phyloP scores from a whole-genome alignment of 1,284 basidiomycete genomes.

The Veloporphyrellus conicus region DNA sequence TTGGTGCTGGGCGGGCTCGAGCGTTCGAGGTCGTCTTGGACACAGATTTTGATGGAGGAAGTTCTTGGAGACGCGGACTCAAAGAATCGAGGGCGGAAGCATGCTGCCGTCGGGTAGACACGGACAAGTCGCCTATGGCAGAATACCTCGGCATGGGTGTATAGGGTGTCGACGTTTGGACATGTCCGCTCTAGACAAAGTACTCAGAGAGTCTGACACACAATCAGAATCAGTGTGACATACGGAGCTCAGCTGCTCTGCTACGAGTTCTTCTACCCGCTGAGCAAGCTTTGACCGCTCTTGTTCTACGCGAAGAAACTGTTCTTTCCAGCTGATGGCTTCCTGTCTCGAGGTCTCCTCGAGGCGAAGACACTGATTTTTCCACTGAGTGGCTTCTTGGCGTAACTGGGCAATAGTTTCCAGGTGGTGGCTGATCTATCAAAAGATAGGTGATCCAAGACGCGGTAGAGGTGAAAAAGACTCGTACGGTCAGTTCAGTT shows the following conservation, averaged over 20 bases:
- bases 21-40: constrained; percentile 11
- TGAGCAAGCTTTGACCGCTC: constrained; percentile 53
- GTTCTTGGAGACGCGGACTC: constrained; percentile 15
- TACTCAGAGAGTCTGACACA: constrained; percentile 13
- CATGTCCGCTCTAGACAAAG: constrained; percentile 27
- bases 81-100: constrained; percentile 10
- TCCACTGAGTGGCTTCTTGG: constrained; percentile 64
- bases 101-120: constrained; percentile 20
- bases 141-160: constrained; percentile 26
- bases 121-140: constrained; percentile 10
- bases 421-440: constrained; percentile 52
- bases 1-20: constrained; percentile 11
- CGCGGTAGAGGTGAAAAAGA: constrained; percentile 1
- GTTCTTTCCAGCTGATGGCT: constrained; percentile 63
- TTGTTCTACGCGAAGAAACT: constrained; percentile 62
- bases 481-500: constrained; percentile 52
- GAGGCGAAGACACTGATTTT: constrained; percentile 56
- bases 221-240: constrained; percentile 20
- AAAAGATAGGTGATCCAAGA: background rate
- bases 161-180: constrained; percentile 17
- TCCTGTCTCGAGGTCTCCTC: constrained; percentile 47
- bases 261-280: constrained; percentile 53
- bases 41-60: constrained; percentile 15
- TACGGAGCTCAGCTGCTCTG: constrained; percentile 43
- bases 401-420: constrained; percentile 58